Evolutionary conservation across 768 basidiomycete genomes (phyloP).

Genomic region (Dentipellis sp.): DNA sequence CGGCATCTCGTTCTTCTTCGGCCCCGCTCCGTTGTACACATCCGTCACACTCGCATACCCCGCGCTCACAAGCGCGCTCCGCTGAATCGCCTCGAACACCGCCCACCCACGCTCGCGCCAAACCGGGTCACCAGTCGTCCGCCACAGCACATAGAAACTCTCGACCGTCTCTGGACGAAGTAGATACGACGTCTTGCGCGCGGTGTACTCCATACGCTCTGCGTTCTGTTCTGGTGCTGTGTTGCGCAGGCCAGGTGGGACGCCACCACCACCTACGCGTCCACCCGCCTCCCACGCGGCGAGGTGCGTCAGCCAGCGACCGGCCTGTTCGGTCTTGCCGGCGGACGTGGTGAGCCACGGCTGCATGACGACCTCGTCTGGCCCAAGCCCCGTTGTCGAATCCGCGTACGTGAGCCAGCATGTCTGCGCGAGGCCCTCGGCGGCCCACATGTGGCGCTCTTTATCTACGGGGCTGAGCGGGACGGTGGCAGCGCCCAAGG

Average conservation of each 20-base stretch:
- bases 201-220: not conserved
- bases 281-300: not conserved
- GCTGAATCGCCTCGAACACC: slow-evolving; percentile 36
- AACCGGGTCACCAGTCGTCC: slow-evolving; percentile 45
- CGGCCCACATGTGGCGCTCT: slow-evolving; percentile 60
- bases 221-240: not conserved
- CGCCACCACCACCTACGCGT: not conserved
- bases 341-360: slow-evolving; percentile 26
- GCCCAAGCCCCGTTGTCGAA: slow-evolving; percentile 56
- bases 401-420: slow-evolving; percentile 70
- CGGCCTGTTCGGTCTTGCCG: slow-evolving; percentile 20
- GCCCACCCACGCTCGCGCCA: slow-evolving; percentile 58
- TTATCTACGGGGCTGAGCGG: slow-evolving; percentile 40
- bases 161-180: slow-evolving; percentile 4
- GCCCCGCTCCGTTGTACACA: slow-evolving; percentile 36
- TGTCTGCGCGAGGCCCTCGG: slow-evolving; percentile 65
- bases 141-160: slow-evolving; percentile 50
- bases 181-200: not conserved
- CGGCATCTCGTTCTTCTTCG: slow-evolving; percentile 30
- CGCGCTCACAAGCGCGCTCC: not conserved
- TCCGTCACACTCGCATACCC: slow-evolving; percentile 38
- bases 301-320: not conserved
- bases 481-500: slow-evolving; percentile 58
- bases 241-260: not conserved
- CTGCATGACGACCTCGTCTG: slow-evolving; percentile 46